Conservation (phyloP, 208 protist species). For the Trypanosoma grayi region DNA sequence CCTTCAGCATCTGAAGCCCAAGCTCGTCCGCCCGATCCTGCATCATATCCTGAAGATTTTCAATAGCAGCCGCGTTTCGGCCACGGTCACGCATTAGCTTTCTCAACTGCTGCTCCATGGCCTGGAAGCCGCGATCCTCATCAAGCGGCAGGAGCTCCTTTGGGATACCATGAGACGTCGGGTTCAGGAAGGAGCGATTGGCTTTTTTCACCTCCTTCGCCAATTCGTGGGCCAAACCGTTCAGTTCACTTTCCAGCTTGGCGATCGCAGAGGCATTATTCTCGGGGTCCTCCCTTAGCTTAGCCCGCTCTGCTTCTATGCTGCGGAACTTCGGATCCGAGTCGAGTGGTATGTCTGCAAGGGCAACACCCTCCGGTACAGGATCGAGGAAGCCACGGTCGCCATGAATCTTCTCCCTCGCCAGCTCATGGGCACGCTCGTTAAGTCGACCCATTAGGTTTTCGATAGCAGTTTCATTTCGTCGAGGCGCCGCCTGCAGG, state of each 20-base stretch:
- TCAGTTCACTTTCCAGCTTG: constrained; percentile 36
- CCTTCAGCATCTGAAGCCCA: constrained; percentile 66
- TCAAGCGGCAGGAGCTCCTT: constrained; percentile 44
- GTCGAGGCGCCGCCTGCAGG: constrained; percentile 37
- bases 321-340: constrained; percentile 41
- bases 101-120: constrained; percentile 21
- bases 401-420: constrained; percentile 41
- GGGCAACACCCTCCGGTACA: constrained; percentile 63
- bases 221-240: constrained; percentile 58
- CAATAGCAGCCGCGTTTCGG: constrained; percentile 49
- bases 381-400: constrained; percentile 64
- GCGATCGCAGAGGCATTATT: constrained; percentile 38
- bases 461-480: constrained; percentile 44
- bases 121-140: constrained; percentile 29
- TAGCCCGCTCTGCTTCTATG: constrained; percentile 36
- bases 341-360: constrained; percentile 60
- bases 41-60: constrained; percentile 63
- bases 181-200: constrained; percentile 50
- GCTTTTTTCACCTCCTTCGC: constrained; percentile 44
- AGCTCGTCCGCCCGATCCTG: constrained; percentile 66
- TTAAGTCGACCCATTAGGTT: constrained; percentile 49
- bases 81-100: constrained; percentile 30
- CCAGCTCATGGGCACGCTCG: constrained; percentile 51
- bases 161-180: constrained; percentile 42
- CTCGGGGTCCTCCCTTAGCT: constrained; percentile 22